phyloP scores from a whole-genome alignment of 208 protist species.

The Zelonia costaricensis region DNA sequence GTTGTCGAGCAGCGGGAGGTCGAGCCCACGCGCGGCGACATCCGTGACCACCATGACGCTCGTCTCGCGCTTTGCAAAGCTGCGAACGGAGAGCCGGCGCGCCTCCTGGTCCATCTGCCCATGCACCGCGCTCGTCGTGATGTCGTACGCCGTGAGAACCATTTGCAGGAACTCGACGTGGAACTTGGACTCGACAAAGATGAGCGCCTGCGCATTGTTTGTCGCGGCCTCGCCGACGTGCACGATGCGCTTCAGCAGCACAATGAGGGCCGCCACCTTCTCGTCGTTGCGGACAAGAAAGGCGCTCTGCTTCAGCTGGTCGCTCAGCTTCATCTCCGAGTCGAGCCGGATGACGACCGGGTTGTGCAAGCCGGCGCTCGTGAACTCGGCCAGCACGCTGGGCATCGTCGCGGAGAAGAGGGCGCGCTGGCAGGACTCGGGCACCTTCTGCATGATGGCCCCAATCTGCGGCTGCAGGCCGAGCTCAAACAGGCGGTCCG shows the following conservation, averaged over 20 bases:
- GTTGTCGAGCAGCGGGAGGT: conserved; percentile 98
- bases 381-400: conserved; percentile 97
- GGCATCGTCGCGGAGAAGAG: conserved; percentile 99
- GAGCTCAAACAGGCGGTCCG: conserved; percentile 99
- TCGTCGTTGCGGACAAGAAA: conserved; percentile 95
- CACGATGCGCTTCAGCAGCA: conserved; percentile 91
- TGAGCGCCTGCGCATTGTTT: conserved; percentile 89
- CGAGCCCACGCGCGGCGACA: conserved; percentile 99
- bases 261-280: conserved; percentile 94
- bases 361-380: conserved; percentile 95
- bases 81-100: conserved; percentile 94
- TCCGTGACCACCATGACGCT: conserved; percentile 99
- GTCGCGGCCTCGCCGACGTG: conserved; percentile 43
- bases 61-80: conserved; percentile 90
- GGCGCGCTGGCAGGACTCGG: conserved; percentile 93
- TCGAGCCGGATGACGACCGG: conserved; percentile 98
- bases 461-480: conserved; percentile 96
- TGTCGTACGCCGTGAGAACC: conserved; percentile 84
- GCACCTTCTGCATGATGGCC: conserved; percentile 95
- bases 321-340: conserved; percentile 95
- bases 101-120: conserved; percentile 98
- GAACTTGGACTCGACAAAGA: conserved; percentile 97
- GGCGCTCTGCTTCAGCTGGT: conserved; percentile 94
- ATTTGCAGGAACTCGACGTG: conserved; percentile 97
- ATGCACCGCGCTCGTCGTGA: conserved; percentile 90